A percentile compares a stretch with the other conserved stretches of the same genome.
Conservation (phyloP, 805 yeast species). For the Blastobotrys peoriensis region DNA sequence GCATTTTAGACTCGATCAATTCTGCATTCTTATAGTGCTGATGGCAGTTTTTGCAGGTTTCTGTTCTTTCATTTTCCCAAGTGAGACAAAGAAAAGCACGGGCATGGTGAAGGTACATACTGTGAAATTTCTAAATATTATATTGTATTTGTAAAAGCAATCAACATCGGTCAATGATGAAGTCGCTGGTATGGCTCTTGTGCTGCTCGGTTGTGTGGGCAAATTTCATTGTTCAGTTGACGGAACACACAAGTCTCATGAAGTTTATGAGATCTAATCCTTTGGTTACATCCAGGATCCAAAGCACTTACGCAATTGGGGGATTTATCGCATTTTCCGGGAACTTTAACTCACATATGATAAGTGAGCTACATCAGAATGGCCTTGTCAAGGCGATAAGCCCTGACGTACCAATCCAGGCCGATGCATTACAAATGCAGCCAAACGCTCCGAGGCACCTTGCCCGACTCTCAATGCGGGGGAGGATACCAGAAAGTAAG, state of each 20-base stretch:
- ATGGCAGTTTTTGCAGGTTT: neutral
- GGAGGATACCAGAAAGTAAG: slow-evolving; percentile 18
- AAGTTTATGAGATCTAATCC: slow-evolving; percentile 34
- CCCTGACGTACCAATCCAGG: slow-evolving; percentile 56
- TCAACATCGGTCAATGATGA: too few species aligned
- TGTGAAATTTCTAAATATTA: too few species aligned
- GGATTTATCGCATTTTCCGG: slow-evolving; percentile 67
- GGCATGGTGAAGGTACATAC: too few species aligned
- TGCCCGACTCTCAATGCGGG: slow-evolving; percentile 28
- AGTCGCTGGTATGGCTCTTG: too few species aligned
- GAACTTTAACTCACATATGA: slow-evolving; percentile 43
- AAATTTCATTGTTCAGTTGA: slow-evolving; percentile 23
- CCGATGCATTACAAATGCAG: slow-evolving; percentile 40
- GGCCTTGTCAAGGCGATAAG: slow-evolving; percentile 41
- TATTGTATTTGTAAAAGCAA: too few species aligned
- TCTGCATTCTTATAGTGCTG: slow-evolving; percentile 1
- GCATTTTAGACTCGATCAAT: neutral
- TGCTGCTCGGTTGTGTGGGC: slow-evolving; percentile 6
- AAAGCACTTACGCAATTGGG: slow-evolving; percentile 58
- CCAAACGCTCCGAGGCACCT: slow-evolving; percentile 48
- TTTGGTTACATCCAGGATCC: slow-evolving; percentile 40
- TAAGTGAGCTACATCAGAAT: slow-evolving; percentile 35
- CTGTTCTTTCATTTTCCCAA: neutral
- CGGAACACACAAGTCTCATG: slow-evolving; percentile 17
- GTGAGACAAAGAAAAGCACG: neutral